Evolutionary conservation across 2,329 filamentous ascomycete species (phyloP).

Genomic region (Dactylellina parvicollis): DNA sequence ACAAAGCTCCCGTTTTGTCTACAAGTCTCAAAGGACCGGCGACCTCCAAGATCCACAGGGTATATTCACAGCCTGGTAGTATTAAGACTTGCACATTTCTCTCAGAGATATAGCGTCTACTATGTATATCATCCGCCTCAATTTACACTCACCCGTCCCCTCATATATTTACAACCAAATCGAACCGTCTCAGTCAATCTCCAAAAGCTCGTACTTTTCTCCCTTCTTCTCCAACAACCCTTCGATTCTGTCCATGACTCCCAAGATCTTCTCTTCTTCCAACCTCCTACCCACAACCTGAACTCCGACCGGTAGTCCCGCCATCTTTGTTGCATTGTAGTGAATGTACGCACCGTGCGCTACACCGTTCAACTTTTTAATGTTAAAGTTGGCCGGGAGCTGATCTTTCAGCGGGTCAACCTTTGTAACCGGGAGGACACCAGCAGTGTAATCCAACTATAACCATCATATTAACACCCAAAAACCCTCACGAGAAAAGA

Average conservation of each 20-base stretch:
- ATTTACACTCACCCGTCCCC: background rate
- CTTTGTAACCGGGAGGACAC: conserved; percentile 84
- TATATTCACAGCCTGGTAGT: conserved; percentile 40
- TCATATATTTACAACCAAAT: background rate
- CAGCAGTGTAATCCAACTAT: conserved; percentile 83
- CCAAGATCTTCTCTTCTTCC: conserved; percentile 87
- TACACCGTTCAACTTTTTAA: conserved; percentile 77
- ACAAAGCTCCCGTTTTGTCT: background rate
- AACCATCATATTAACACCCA: conserved; percentile 23
- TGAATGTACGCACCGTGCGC: conserved; percentile 84
- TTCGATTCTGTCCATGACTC: conserved; percentile 81
- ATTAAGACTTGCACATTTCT: conserved; percentile 49
- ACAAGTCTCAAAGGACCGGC: conserved; percentile 50
- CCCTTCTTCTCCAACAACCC: conserved; percentile 70
- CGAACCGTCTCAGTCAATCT: conserved; percentile 32
- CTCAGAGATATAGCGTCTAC: background rate
- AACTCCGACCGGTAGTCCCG: conserved; percentile 84
- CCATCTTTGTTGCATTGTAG: conserved; percentile 84
- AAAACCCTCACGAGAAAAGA: background rate
- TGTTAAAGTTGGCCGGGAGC: conserved; percentile 70
- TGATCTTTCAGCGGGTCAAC: conserved; percentile 77
- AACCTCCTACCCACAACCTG: conserved; percentile 82
- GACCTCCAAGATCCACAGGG: conserved; percentile 47
- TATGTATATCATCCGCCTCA: background rate
- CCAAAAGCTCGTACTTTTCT: conserved; percentile 65